Conservation (phyloP, 371 early-diverging fungal genomes). For the Parasitella parasitica region DNA sequence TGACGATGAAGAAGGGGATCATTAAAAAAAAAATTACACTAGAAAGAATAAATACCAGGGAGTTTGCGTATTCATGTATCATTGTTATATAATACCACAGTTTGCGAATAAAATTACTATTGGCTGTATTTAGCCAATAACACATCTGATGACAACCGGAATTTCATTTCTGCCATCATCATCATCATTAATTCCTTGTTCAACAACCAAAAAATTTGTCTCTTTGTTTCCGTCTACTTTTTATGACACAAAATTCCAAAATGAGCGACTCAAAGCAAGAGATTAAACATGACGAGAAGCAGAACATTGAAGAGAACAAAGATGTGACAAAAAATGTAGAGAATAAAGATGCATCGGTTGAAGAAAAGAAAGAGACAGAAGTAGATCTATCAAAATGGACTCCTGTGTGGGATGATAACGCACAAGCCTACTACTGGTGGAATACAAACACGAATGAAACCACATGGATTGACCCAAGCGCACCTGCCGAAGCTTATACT, state of each 20-base stretch:
- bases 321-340: background rate
- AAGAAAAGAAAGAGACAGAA: background rate
- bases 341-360: background rate
- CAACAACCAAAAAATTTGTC: background rate
- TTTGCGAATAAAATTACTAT: too few relatives aligned
- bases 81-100: too few relatives aligned
- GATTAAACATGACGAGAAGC: background rate
- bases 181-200: too few relatives aligned
- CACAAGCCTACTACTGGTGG: constrained; percentile 62
- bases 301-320: too few relatives aligned
- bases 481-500: background rate
- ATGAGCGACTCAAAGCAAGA: background rate
- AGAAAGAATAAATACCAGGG: too few relatives aligned
- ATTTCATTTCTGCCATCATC: too few relatives aligned
- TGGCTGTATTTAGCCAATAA: too few relatives aligned
- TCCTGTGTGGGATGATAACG: constrained; percentile 53
- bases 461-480: constrained; percentile 47
- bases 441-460: constrained; percentile 62
- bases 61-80: too few relatives aligned
- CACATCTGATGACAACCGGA: too few relatives aligned
- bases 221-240: background rate
- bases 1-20: background rate
- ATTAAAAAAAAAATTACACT: too few relatives aligned
- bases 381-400: constrained; percentile 35
- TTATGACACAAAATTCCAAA: background rate